phyloP scores from a whole-genome alignment of 352 stramenopile genomes.

The Globisporangium sylvaticum region DNA sequence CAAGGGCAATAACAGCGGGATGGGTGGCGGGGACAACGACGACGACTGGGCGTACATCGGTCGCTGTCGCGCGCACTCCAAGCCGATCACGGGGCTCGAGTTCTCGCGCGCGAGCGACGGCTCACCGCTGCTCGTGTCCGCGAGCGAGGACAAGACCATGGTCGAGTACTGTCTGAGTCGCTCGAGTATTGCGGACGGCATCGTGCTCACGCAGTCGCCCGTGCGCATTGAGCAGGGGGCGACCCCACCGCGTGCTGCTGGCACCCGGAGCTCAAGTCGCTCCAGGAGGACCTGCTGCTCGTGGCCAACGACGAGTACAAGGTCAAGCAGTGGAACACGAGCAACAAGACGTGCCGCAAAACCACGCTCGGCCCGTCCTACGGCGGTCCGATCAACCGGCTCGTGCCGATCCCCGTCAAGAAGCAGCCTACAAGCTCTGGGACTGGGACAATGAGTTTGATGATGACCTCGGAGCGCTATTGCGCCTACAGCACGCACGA shows the following conservation, averaged over 20 bases:
- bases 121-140: constrained; percentile 75
- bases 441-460: not conserved
- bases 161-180: constrained; percentile 88
- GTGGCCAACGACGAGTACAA: constrained; percentile 93
- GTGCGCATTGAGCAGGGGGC: constrained; percentile 82
- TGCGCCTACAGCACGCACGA: constrained; percentile 79
- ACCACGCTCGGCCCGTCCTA: constrained; percentile 90
- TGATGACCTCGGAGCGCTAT: constrained; percentile 39
- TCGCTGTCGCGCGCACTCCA: constrained; percentile 67
- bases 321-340: constrained; percentile 90
- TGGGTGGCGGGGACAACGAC: constrained; percentile 10
- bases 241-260: constrained; percentile 88
- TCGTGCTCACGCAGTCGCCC: constrained; percentile 71
- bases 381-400: constrained; percentile 81
- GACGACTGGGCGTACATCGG: constrained; percentile 86
- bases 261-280: constrained; percentile 76
- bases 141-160: constrained; percentile 82
- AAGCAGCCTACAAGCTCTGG: not conserved
- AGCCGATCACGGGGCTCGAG: constrained; percentile 85
- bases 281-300: constrained; percentile 88
- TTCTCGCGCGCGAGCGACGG: constrained; percentile 78
- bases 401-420: constrained; percentile 60
- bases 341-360: constrained; percentile 89
- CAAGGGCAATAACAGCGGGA: constrained; percentile 32
- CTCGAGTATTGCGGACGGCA: constrained; percentile 82